A percentile compares a stretch with the other conserved stretches of the same genome.
Conservation (phyloP, 78 protist genomes). For the Anaeramoeba flamelloides region DNA sequence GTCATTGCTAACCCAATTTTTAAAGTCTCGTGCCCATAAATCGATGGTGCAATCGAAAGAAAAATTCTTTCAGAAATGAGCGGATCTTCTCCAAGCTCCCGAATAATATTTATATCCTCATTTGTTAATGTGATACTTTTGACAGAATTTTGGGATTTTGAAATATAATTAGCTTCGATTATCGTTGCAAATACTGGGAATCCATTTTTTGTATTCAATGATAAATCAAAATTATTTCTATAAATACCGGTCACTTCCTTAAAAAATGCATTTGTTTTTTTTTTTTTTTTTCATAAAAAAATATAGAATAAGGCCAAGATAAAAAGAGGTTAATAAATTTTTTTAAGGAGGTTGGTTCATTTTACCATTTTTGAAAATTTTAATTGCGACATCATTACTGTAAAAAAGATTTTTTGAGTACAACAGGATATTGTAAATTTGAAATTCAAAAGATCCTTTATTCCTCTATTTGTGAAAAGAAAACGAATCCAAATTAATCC, state of each 20-base stretch:
- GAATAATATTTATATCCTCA: conserved; percentile 58
- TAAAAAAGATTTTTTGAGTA: too few species aligned
- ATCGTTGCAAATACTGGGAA: conserved; percentile 93
- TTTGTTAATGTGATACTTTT: conserved; percentile 55
- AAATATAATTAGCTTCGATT: conserved; percentile 82
- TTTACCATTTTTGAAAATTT: too few species aligned
- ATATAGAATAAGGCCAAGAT: too few species aligned
- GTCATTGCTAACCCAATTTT: conserved; percentile 71
- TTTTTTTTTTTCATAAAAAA: too few species aligned
- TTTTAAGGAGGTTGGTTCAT: too few species aligned
- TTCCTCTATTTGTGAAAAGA: too few species aligned
- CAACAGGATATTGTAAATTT: too few species aligned
- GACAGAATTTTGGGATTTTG: conserved; percentile 33
- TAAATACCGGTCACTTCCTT: conserved; percentile 36
- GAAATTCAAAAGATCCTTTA: too few species aligned
- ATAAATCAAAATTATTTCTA: conserved; percentile 42
- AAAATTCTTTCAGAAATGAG: conserved; percentile 48
- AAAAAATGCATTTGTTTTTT: too few species aligned
- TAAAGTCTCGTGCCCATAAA: conserved; percentile 25
- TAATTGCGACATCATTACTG: too few species aligned
- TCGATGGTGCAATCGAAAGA: conserved; percentile 83
- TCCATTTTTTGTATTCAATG: conserved; percentile 62
- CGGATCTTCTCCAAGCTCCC: conserved; percentile 37
- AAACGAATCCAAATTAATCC: too few species aligned
- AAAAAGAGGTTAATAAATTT: too few species aligned